These are phyloP conservation scores for Colletotrichum orchidophilum DNA, from an alignment of 2,329 filamentous ascomycete species.

Conservation along the genomic window DNA sequence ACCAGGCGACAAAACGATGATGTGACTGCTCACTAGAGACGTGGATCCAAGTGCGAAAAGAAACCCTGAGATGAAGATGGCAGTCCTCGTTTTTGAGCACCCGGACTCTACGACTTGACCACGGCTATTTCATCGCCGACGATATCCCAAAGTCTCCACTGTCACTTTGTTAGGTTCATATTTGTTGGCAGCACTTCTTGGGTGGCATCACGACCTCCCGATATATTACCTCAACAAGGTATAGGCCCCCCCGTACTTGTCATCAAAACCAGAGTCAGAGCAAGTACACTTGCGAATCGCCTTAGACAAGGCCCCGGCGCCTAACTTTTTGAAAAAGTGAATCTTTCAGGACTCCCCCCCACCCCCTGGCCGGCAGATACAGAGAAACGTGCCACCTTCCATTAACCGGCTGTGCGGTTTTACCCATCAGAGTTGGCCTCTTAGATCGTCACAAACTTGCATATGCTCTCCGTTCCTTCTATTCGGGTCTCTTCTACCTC, in stretches of 20 bases:
- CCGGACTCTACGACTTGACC: too few species aligned
- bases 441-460: not conserved
- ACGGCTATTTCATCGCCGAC: too few species aligned
- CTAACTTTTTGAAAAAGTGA: not conserved
- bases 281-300: slow-evolving; percentile 2
- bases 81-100: too few species aligned
- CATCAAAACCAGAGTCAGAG: not conserved
- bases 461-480: not conserved
- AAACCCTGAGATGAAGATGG: too few species aligned
- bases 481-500: not conserved
- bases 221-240: slow-evolving; percentile 5
- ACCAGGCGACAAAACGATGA: too few species aligned
- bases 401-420: not conserved
- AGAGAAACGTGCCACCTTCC: not conserved
- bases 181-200: slow-evolving; percentile 33
- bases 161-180: too few species aligned
- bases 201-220: slow-evolving; percentile 27
- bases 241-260: not conserved
- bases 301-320: not conserved
- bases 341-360: not conserved
- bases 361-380: not conserved
- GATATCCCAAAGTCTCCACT: too few species aligned
- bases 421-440: not conserved
- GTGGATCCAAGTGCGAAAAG: too few species aligned
- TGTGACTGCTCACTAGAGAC: too few species aligned